phyloP scores from a whole-genome alignment of 2,329 filamentous ascomycete genomes.

The Fusarium sterilihyphosum region DNA sequence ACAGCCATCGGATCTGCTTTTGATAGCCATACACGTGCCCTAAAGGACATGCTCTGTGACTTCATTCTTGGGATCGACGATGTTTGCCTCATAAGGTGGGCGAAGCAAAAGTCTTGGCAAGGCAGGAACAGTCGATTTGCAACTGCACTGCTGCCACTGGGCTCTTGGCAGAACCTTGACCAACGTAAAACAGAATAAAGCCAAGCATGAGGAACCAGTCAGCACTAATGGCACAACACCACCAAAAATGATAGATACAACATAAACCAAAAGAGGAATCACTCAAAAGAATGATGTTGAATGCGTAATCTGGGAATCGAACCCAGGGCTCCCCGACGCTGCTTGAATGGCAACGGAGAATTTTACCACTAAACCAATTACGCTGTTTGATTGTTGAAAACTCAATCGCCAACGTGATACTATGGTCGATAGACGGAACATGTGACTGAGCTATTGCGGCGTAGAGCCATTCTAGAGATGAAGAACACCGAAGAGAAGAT shows the following conservation, averaged over 20 bases:
- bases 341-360: constrained; percentile 24
- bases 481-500: too few relatives aligned
- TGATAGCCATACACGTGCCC: neutral
- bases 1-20: neutral
- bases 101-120: neutral
- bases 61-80: neutral
- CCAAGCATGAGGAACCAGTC: neutral
- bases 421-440: neutral
- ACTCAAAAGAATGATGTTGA: accelerated
- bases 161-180: neutral
- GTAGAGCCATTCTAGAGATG: neutral
- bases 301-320: constrained; percentile 27
- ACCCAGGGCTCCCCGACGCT: constrained; percentile 21
- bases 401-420: accelerated
- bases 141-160: neutral
- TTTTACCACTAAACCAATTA: constrained; percentile 29
- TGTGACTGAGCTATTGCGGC: neutral
- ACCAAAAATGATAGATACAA: neutral
- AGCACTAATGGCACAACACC: neutral
- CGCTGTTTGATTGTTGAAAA: neutral
- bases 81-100: neutral
- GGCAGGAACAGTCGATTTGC: neutral
- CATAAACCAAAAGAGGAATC: neutral
- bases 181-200: neutral
- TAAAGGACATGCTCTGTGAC: neutral